Base-by-base conservation (phyloP, 2,329 filamentous ascomycete species). In the Hypoxylon sp. region DNA sequence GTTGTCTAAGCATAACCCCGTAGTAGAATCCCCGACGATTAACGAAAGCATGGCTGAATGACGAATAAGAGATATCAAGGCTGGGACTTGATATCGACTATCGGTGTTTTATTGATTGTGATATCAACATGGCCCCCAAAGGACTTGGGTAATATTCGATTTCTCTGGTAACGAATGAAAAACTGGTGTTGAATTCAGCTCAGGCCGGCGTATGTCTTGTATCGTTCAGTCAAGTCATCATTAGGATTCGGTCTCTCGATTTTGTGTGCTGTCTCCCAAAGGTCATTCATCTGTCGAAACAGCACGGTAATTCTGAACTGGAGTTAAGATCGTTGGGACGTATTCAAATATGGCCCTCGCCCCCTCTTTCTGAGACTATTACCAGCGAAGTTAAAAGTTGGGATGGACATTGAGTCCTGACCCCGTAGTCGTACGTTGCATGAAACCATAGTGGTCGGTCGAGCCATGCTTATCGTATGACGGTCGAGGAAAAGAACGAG, bases 361-460 rank as follows among this genome's bases (percentile, higher is more conserved):
- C 23, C 38, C 46, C 7, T 23, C n/a, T 53, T 48, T 50, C 17
- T 14, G 49, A 11, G 38, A 50, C 10, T 17, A 30, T 41, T 28
- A 43, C 59, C 41, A 41, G 30, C 21, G 25, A 58, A 45, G 17
- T 32, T 30, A 45, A 60, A 53, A 56, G 11, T 49, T 57, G 17
- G 50, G 45, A 52, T 17, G 36, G 45, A 43, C n/a, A 21, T 53
- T 32, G 41, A 46, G 34, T 46, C 32, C 34, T 5, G 25, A 25
- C 19, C 21, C 13, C 32, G 14, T 43, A 11, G 19, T 64, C 64
- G 45, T 64, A 69, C 21, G 66, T 68, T 63, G 36, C 49, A 28
- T 58, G 53, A 65, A 51, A 14, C 64, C 51, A 69, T 51, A 38
- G 28, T 67, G 60, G 63, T n/a, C 60, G 55, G 60, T 69, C 43